phyloP scores from a whole-genome alignment of 1,284 basidiomycete genomes.

The Ceraceosorus guamensis region DNA sequence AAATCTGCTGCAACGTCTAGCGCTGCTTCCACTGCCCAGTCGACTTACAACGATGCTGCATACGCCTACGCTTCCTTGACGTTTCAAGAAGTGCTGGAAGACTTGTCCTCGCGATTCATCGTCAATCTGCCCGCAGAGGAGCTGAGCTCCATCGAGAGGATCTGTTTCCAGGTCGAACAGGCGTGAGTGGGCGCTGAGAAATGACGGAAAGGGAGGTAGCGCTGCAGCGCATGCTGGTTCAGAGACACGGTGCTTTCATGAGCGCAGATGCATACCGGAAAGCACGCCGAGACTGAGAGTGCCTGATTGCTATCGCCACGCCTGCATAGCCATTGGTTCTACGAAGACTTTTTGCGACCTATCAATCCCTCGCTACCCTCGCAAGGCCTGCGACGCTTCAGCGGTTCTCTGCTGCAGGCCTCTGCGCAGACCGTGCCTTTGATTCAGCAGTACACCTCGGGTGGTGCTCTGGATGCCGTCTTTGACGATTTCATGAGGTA shows the following conservation, averaged over 20 bases:
- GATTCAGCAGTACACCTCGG: slow-evolving; percentile 42
- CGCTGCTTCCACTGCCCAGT: too few relatives aligned
- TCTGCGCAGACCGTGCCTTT: slow-evolving; percentile 41
- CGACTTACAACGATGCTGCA: background rate
- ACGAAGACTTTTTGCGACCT: slow-evolving; percentile 89
- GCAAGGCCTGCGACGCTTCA: slow-evolving; percentile 72
- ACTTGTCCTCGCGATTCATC: slow-evolving; percentile 67
- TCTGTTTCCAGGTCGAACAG: slow-evolving; percentile 99
- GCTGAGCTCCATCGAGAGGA: slow-evolving; percentile 77
- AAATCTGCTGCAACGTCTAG: too few relatives aligned
- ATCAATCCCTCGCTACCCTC: slow-evolving; percentile 80
- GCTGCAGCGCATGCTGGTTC: background rate
- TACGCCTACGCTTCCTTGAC: slow-evolving; percentile 13
- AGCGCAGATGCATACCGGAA: background rate
- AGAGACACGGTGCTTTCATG: too few relatives aligned
- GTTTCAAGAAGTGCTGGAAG: slow-evolving; percentile 48
- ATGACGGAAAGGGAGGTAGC: background rate
- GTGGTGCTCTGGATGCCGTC: slow-evolving; percentile 32
- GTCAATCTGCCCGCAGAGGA: slow-evolving; percentile 93
- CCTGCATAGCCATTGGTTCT: slow-evolving; percentile 84
- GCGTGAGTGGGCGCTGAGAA: slow-evolving; percentile 60
- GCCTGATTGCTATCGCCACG: slow-evolving; percentile 2
- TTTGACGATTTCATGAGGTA: slow-evolving; percentile 57
- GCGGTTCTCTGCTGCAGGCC: slow-evolving; percentile 66
- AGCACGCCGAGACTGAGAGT: background rate